Conservation (phyloP, 1,284 basidiomycete species). For the Microbotryum silenes-acaulis region DNA sequence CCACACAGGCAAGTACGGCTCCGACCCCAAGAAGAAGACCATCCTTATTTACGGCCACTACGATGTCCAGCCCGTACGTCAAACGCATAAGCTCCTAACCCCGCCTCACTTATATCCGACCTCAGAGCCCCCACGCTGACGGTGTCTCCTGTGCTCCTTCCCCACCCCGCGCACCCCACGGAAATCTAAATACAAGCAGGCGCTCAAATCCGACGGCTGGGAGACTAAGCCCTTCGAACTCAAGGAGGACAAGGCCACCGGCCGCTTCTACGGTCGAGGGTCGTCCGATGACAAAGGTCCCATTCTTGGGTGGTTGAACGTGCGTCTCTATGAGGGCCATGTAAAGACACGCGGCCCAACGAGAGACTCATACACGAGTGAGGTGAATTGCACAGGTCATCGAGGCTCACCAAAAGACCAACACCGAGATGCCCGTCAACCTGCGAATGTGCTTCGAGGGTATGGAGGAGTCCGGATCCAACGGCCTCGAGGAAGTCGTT, state of each 20-base stretch:
- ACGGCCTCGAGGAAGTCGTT: conserved; percentile 88
- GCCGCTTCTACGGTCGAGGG: conserved; percentile 77
- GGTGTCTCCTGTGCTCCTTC: background rate
- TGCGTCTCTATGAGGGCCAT: background rate
- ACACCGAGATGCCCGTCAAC: conserved; percentile 82
- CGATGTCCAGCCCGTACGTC: conserved; percentile 44
- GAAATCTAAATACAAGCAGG: conserved; percentile 2
- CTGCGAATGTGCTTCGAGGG: conserved; percentile 92
- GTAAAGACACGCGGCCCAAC: background rate
- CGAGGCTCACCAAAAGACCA: conserved; percentile 70
- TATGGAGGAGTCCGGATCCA: conserved; percentile 95
- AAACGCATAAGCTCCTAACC: background rate
- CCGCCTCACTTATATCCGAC: background rate
- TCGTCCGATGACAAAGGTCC: conserved; percentile 80
- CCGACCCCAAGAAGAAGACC: conserved; percentile 43
- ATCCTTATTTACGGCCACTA: conserved; percentile 51
- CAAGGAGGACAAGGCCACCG: conserved; percentile 57
- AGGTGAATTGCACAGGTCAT: conserved; percentile 45
- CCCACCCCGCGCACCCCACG: background rate
- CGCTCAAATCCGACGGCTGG: conserved; percentile 35
- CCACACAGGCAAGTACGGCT: conserved; percentile 30
- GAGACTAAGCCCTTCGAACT: conserved; percentile 82
- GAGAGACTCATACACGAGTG: background rate
- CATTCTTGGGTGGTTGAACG: conserved; percentile 82
- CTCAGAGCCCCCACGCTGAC: background rate